Evolutionary conservation across 23 red algal species (phyloP).

Genomic region (Cyanidioschyzon merolae): DNA sequence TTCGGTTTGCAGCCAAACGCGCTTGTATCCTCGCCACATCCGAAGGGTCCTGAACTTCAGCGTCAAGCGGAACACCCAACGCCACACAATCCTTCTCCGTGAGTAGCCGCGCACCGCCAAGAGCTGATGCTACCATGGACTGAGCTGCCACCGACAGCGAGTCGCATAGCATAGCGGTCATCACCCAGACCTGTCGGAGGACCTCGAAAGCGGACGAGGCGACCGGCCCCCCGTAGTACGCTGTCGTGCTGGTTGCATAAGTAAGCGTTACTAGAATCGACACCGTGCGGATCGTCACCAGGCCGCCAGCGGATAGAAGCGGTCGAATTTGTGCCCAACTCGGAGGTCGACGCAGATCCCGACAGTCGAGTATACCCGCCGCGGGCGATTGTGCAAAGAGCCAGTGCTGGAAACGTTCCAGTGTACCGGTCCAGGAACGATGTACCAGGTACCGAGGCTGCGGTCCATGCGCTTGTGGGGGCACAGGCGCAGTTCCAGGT

Average conservation of each 20-base stretch:
- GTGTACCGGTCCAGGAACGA: neutral
- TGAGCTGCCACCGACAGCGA: constrained; percentile 79
- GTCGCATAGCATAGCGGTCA: constrained; percentile 64
- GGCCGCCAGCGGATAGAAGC: constrained; percentile 47
- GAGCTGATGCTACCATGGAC: constrained; percentile 53
- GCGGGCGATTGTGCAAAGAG: neutral
- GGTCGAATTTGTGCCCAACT: constrained; percentile 44
- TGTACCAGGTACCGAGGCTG: constrained; percentile 1
- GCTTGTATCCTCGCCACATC: neutral
- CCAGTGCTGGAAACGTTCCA: neutral
- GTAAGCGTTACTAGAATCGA: constrained; percentile 68
- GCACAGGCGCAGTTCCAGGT: neutral
- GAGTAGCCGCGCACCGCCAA: constrained; percentile 23
- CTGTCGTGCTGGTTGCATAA: constrained; percentile 64
- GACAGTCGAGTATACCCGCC: constrained; percentile 20
- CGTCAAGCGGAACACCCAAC: neutral
- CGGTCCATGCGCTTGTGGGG: neutral
- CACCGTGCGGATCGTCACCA: constrained; percentile 69
- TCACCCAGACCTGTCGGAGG: constrained; percentile 57
- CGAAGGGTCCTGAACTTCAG: neutral
- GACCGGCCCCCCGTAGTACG: constrained; percentile 41
- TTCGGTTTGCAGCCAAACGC: constrained; percentile 30
- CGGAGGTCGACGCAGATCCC: constrained; percentile 36
- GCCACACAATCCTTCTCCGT: neutral
- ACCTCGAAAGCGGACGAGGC: constrained; percentile 74